These are phyloP conservation scores for Saccharomycopsis babjevae DNA, from an alignment of 805 yeast genomes.

Conservation along the genomic window DNA sequence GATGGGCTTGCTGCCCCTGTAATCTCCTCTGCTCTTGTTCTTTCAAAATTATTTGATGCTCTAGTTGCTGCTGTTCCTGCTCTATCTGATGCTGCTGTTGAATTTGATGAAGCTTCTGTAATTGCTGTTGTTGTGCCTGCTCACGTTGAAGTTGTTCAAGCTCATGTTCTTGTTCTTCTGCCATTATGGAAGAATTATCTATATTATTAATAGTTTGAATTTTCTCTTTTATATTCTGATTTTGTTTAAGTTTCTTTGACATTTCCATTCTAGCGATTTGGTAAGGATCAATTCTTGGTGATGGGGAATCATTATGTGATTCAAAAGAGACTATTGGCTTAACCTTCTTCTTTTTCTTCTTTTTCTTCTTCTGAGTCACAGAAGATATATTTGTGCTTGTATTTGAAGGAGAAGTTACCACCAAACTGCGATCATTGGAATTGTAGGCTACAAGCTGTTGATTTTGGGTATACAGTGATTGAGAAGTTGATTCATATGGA, in stretches of 20 bases:
- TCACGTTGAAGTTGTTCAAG: background rate
- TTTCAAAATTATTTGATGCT: background rate
- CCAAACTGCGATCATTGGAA: background rate
- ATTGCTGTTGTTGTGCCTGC: background rate
- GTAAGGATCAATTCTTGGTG: constrained; percentile 11
- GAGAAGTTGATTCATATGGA: background rate
- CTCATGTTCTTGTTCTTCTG: background rate
- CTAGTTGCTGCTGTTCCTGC: background rate
- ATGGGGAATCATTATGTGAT: constrained; percentile 1
- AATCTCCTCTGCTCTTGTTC: background rate
- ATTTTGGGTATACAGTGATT: background rate
- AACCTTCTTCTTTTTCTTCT: background rate
- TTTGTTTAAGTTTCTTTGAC: constrained; percentile 8
- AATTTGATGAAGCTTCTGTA: background rate
- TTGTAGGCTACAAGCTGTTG: background rate
- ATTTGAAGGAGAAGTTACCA: background rate
- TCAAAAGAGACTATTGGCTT: background rate
- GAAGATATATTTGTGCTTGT: background rate
- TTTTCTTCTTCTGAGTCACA: background rate
- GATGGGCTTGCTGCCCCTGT: background rate
- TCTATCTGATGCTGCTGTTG: background rate
- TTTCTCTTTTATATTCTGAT: background rate
- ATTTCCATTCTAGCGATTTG: constrained; percentile 12
- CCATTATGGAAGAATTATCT: background rate
- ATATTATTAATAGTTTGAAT: background rate